These are phyloP conservation scores for Exophiala viscosa DNA, from an alignment of 2,329 filamentous ascomycete genomes.

Conservation along the genomic window DNA sequence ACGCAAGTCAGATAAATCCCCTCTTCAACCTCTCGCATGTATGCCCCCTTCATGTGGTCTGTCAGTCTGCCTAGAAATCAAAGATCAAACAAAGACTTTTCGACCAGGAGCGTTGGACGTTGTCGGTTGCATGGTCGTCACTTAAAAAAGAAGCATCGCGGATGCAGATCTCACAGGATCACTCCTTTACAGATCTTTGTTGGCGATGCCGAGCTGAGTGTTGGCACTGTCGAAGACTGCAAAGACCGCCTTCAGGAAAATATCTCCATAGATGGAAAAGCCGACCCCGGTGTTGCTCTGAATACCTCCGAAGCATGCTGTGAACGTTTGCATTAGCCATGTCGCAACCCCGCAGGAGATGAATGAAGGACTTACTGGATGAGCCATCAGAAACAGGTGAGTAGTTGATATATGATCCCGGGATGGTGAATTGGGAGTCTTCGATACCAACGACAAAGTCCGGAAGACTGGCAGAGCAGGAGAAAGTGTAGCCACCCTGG, in stretches of 20 bases:
- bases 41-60: too few relatives aligned
- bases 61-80: too few relatives aligned
- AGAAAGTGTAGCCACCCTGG: slow-evolving; percentile 37
- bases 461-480: slow-evolving; percentile 50
- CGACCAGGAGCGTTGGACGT: too few relatives aligned
- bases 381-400: slow-evolving; percentile 22
- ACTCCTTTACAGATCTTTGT: slow-evolving; percentile 19
- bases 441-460: slow-evolving; percentile 52
- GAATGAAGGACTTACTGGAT: slow-evolving; percentile 19
- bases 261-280: slow-evolving; percentile 70
- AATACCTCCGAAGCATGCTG: slow-evolving; percentile 69
- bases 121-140: too few relatives aligned
- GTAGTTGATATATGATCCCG: slow-evolving; percentile 53
- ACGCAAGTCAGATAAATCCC: too few relatives aligned
- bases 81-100: too few relatives aligned
- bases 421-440: slow-evolving; percentile 48
- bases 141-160: too few relatives aligned
- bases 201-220: slow-evolving; percentile 24
- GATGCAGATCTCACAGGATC: neutral
- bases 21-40: too few relatives aligned
- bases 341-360: neutral
- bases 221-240: slow-evolving; percentile 61
- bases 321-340: neutral
- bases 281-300: slow-evolving; percentile 57
- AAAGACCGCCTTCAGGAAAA: slow-evolving; percentile 74